Base-by-base conservation (phyloP, 1,284 basidiomycete species). In the Malassezia slooffiae region DNA sequence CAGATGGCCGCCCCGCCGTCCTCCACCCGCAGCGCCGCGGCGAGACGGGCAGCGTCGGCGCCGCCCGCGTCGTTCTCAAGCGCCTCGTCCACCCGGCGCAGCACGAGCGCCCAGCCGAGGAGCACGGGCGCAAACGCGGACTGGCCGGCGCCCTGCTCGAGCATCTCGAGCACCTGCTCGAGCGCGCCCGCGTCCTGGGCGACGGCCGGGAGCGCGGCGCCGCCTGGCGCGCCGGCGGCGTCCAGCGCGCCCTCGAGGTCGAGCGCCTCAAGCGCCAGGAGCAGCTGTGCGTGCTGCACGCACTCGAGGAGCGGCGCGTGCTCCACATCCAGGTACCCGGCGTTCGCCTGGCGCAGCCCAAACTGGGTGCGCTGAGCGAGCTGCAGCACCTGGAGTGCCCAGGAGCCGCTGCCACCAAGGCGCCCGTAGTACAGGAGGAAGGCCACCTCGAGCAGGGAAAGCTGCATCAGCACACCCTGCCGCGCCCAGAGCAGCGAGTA, bases 351-450 rank as follows among this genome's bases (percentile, higher is more conserved):
- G 1, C 62, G 70, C 10, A 77, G 75, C 0, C 85, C 85, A 16
- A 86, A 75, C 30, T 79, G 74, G 0, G 80, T 81, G 15, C 71
- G 66, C 59, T 82, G 82, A 4, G 81, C 78, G 2, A 77, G 74
- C 45, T 79, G 74, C 61, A 80, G 79, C 22, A 87, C 74, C 40
- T 72, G 71, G 45, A 77, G 72, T 21, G 85, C 78, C 43, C 82
- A 67, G 2, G 74, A 70, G 2, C 81, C 81, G 27, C 74, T 75
- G 54, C 83, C 80, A 0, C 80, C 72, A 6, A 79, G 77, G 47
- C 79, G 80, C n/a, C 77, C 79, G 78, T 82, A 87, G 77, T 85
- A 80, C 3, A 80, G 75, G 77, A 84, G 85, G 66, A 89, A 90
- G 23, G 87, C 74, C 26, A 86, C 77, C 58, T 90, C 87, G 34